Percentiles rank a stretch among this genome's conserved stretches.
Conservation (phyloP, 2,329 filamentous ascomycete genomes). For the Truncatella angustata region DNA sequence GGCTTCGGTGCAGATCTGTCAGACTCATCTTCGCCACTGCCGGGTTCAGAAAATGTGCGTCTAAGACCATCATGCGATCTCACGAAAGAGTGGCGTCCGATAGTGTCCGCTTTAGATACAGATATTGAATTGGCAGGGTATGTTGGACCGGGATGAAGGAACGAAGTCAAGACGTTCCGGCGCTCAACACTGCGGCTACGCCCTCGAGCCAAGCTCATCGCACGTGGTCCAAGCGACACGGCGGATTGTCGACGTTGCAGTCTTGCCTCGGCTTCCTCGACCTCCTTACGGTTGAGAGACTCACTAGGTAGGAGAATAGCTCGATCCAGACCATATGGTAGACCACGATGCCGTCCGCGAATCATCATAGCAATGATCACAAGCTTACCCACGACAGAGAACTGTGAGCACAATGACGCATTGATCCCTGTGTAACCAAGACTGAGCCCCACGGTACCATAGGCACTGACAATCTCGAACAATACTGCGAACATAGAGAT, state of each 20-base stretch:
- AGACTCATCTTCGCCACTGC: slow-evolving; percentile 15
- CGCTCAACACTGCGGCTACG: slow-evolving; percentile 28
- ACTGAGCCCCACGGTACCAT: slow-evolving; percentile 90
- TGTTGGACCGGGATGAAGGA: slow-evolving; percentile 28
- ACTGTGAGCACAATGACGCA: slow-evolving; percentile 79
- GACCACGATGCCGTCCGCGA: slow-evolving; percentile 65
- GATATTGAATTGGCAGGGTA: slow-evolving; percentile 16
- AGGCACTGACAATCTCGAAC: slow-evolving; percentile 87
- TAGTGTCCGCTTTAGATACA: slow-evolving; percentile 17
- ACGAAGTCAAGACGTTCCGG: slow-evolving; percentile 21
- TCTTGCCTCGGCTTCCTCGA: slow-evolving; percentile 41
- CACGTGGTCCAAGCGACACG: slow-evolving; percentile 25
- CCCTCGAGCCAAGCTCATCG: slow-evolving; percentile 19
- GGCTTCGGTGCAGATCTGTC: background rate
- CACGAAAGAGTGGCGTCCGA: slow-evolving; percentile 5
- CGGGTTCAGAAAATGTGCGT: slow-evolving; percentile 15
- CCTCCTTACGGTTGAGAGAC: slow-evolving; percentile 52
- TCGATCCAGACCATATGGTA: slow-evolving; percentile 66
- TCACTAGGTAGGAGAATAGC: slow-evolving; percentile 60
- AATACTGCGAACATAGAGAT: slow-evolving; percentile 70
- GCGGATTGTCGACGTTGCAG: slow-evolving; percentile 34
- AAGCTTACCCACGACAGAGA: slow-evolving; percentile 70
- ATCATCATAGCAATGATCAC: slow-evolving; percentile 69
- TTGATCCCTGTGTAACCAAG: slow-evolving; percentile 77
- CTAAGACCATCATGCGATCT: slow-evolving; percentile 18